These are phyloP conservation scores for Vitis hybrid DNA, from an alignment of 177 flowering plant species.

Conservation along the genomic window DNA sequence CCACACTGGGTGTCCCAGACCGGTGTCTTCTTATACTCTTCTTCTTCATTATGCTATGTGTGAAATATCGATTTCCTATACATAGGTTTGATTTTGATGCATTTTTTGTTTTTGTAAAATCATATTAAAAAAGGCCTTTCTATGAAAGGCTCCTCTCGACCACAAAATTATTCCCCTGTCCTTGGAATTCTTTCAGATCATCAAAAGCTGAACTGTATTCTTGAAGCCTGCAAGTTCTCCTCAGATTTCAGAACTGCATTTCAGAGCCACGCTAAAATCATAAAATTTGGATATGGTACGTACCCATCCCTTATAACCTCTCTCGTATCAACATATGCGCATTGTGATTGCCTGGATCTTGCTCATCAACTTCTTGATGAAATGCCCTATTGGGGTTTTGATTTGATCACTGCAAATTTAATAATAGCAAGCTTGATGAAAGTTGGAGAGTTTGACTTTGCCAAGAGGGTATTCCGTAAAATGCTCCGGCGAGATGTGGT, in stretches of 20 bases:
- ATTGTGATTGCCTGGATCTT: slow-evolving; percentile 16
- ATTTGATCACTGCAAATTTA: slow-evolving; percentile 35
- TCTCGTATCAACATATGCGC: slow-evolving; percentile 35
- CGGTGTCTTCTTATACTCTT: too few relatives aligned
- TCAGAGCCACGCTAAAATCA: slow-evolving; percentile 32
- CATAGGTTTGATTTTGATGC: too few relatives aligned
- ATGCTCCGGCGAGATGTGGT: slow-evolving; percentile 33
- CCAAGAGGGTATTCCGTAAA: slow-evolving; percentile 41
- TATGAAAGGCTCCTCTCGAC: neutral
- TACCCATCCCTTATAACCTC: slow-evolving; percentile 35
- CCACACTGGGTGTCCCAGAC: too few relatives aligned
- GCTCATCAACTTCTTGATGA: slow-evolving; percentile 37
- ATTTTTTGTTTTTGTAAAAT: neutral
- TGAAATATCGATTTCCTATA: too few relatives aligned
- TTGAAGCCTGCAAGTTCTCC: slow-evolving; percentile 19
- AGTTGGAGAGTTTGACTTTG: slow-evolving; percentile 44
- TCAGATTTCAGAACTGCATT: slow-evolving; percentile 13
- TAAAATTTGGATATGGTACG: slow-evolving; percentile 47
- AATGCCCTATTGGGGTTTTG: slow-evolving; percentile 19
- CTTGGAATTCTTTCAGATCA: slow-evolving; percentile 17
- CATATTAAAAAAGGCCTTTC: neutral
- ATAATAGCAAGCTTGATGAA: slow-evolving; percentile 38
- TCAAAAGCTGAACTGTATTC: slow-evolving; percentile 10
- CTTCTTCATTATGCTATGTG: too few relatives aligned
- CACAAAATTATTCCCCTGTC: neutral